These are phyloP conservation scores for Carex myosuroides DNA, from an alignment of 176 grass and related monocot species.

Conservation along the genomic window DNA sequence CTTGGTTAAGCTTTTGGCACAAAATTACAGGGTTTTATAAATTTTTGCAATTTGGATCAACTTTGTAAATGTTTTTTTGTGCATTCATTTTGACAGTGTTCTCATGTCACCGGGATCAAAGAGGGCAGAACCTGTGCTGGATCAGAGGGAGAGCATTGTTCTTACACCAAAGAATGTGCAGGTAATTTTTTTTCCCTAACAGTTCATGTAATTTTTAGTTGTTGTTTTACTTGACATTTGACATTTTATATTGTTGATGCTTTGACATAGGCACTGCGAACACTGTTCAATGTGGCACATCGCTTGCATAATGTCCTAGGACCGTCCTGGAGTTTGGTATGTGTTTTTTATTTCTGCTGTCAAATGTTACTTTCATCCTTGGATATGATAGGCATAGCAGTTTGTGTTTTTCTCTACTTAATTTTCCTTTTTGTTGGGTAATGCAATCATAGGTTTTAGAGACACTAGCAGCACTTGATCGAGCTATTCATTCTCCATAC, in stretches of 20 bases:
- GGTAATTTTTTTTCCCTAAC: conserved; percentile 32
- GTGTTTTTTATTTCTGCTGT: conserved; percentile 15
- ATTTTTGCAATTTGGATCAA: conserved; percentile 19
- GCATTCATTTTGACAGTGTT: conserved; percentile 34
- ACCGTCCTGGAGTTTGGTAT: conserved; percentile 96
- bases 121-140: conserved; percentile 52
- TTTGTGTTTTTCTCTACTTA: conserved; percentile 27
- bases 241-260: conserved; percentile 20
- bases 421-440: conserved; percentile 13
- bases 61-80: conserved; percentile 19
- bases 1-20: neutral
- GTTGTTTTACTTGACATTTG: conserved; percentile 14
- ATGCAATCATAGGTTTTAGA: conserved; percentile 64
- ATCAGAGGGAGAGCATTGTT: conserved; percentile 87
- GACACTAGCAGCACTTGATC: conserved; percentile 94
- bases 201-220: conserved; percentile 12
- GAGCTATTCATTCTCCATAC: conserved; percentile 93
- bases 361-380: neutral
- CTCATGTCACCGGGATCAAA: conserved; percentile 79
- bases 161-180: conserved; percentile 96
- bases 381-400: neutral
- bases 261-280: conserved; percentile 68
- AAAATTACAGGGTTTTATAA: neutral
- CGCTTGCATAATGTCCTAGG: conserved; percentile 95
- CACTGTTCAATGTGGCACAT: conserved; percentile 97